Evolutionary conservation across 192 early-diverging fungal species (phyloP), one percentile per base, ranked within the genome.

Genomic region (Podila clonocystis): DNA sequence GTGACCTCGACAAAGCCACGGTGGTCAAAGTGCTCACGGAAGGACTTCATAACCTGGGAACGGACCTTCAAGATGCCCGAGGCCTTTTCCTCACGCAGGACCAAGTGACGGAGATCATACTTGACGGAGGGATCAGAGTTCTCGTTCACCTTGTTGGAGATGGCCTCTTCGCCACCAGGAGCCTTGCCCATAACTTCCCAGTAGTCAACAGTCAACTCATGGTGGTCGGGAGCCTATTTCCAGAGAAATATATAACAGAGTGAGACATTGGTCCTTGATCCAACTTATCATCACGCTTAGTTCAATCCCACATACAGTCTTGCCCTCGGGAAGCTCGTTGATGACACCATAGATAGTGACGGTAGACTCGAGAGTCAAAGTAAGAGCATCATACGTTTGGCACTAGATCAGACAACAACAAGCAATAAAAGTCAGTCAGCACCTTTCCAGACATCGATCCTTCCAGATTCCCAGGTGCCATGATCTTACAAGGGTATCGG

Each of bases 101-200:
- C 96, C 64, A 99, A 86, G 82, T 99, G 98, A n/a, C 98, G 94
- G 74, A 96, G 93, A 84, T 99, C 95, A 65, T 92, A 88, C 58
- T 96, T 86, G 65, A 96, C 83, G 30, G 91, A 94, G 28, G 96
- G 96, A 80, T 95, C 94, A 36, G 97, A 90, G 72, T 97, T 95
- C 72, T 90, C 83, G 85, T 91, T 97, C 73, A 99, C 83, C 73
- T 94, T 94, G 92, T 94, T 97, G 62, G 87, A 91, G 82, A 96
- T 92, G 15, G 97, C 95, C 9, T 99, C 95, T 58, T 96, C 95
- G 63, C 96, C 98, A 63, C 93, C 92, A 31, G 98, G 97, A 13
- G 98, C 97, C 75, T 92, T 93, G 67, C 94, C 93, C 63, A 98
- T 82, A n/a, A 97, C 74, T 71, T 96, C 94, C 95, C 96, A 99